These are phyloP conservation scores for Amborella trichopoda DNA, from an alignment of 164 flowering plant genomes.

Conservation along the genomic window DNA sequence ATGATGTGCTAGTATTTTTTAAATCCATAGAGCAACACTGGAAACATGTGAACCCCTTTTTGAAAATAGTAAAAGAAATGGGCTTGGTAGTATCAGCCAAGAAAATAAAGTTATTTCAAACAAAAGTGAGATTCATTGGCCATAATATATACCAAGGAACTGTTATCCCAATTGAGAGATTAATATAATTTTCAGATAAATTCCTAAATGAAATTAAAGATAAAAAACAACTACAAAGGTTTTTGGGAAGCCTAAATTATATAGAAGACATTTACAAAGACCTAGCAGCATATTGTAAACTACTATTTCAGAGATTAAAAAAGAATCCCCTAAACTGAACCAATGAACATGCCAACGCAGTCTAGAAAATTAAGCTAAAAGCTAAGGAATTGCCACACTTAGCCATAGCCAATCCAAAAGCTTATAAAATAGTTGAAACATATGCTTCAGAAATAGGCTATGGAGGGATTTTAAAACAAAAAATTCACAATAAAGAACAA, in stretches of 20 bases:
- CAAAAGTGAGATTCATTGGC: too few species aligned
- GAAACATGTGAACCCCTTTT: too few species aligned
- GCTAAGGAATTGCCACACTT: background rate
- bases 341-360: background rate
- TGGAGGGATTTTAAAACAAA: conserved; percentile 5
- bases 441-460: conserved; percentile 4
- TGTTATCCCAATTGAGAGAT: background rate
- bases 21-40: too few species aligned
- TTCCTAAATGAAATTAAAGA: too few species aligned
- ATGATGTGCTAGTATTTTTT: too few species aligned
- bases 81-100: too few species aligned
- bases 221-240: too few species aligned
- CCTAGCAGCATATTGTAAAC: too few species aligned
- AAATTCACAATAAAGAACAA: background rate
- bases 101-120: too few species aligned
- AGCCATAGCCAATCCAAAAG: background rate
- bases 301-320: background rate
- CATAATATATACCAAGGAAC: too few species aligned
- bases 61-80: too few species aligned
- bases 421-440: conserved; percentile 1
- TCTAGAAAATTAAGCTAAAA: background rate
- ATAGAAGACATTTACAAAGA: background rate
- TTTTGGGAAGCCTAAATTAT: too few species aligned
- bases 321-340: background rate
- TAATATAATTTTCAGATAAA: background rate